Base-by-base conservation (phyloP, 2,329 filamentous ascomycete genomes). In the Calycina herbarum region DNA sequence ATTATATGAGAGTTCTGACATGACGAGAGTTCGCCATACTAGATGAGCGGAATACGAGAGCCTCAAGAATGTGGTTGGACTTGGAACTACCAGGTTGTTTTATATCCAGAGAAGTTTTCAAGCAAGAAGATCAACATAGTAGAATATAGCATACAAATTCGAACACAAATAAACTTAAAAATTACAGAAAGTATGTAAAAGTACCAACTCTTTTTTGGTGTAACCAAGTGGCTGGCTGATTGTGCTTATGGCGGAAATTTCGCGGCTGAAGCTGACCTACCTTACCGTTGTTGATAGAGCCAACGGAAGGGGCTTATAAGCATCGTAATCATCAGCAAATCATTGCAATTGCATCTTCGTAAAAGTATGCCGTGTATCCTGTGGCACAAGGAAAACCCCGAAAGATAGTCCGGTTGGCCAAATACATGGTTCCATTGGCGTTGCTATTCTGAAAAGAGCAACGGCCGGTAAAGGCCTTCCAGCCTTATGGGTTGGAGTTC, bases 171-270 rank as follows among this genome's bases (percentile, higher is more conserved):
- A 2, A 38, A 38, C 13, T 3, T 11, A 15, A 38, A 38, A 13
- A 13, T 13, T 38, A 38, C 13, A 38, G 35, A 38, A 38, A 13
- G 35, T 11, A 38, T 38, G 45, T 51, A 6, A 51, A 51, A 24
- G 45, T 51, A 15, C 10, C 5, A 10, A 38, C 35, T 38, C 2
- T 20, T 5, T 24, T 51, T 51, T 51, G n/a, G 45, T 51, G 45
- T 51, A 51, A 51, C 45, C 20, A 20, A 20, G n/a, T 51, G 45
- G 45, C 45, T 51, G n/a, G 45, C 45, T 51, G 45, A 51, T 51
- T 20, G 7, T 51, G 45, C 45, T 51, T n/a, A 51, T 20, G n/a
- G 20, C 17, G 42, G 17, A 45, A 17, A 45, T 45, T 45, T 5
- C 42, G 45, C 45, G 45, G 45, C 45, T 51, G 45, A 11, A 51